Conservation (phyloP, 306 rosid species). For the Rosa multiflora region DNA sequence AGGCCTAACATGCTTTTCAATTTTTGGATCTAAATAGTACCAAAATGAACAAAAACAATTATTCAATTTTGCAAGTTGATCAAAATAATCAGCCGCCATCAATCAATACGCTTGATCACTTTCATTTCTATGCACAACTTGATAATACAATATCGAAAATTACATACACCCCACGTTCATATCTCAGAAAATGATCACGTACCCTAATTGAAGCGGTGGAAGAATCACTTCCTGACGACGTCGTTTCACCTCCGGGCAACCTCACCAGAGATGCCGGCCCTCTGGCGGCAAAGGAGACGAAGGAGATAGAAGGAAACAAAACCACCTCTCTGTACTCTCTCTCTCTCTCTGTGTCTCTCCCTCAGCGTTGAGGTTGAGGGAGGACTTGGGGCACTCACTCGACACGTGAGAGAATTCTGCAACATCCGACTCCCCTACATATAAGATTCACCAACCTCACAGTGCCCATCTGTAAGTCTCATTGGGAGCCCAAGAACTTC, state of each 20-base stretch:
- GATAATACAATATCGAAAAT: background rate
- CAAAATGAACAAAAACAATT: background rate
- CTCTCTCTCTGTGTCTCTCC: background rate
- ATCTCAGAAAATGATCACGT: background rate
- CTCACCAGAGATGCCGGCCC: background rate
- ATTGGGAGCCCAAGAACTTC: constrained; percentile 9
- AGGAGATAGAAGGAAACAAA: background rate
- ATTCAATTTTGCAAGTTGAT: background rate
- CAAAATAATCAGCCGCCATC: background rate
- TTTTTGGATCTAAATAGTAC: background rate
- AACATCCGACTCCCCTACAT: background rate
- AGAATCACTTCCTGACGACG: constrained; percentile 8
- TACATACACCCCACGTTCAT: background rate
- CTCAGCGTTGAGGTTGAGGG: background rate
- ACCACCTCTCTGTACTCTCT: background rate
- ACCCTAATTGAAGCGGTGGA: constrained; percentile 11
- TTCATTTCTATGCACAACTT: constrained; percentile 15
- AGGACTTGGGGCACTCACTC: background rate
- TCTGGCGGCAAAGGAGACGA: background rate
- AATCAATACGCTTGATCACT: background rate
- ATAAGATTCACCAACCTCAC: background rate
- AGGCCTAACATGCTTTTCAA: background rate
- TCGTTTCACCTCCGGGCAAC: background rate
- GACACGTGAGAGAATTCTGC: background rate
- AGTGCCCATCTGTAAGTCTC: background rate